Base-by-base conservation (phyloP, 495 filamentous ascomycete species). In the Xylaria intraflava region DNA sequence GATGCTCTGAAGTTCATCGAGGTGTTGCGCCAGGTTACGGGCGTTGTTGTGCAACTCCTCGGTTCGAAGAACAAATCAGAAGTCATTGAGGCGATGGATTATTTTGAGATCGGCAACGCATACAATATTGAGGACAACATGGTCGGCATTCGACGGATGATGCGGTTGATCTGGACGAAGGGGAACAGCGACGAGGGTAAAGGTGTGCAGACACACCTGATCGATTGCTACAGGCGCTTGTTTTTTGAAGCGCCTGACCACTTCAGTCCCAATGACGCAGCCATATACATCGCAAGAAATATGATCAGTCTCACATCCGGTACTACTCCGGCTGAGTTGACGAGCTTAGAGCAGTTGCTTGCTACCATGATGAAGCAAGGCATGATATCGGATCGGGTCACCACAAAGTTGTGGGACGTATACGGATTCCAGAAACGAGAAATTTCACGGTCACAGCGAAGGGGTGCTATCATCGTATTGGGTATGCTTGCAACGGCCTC, bases 251-350 rank as follows among this genome's bases (percentile, higher is more conserved):
- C 93, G 1, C 93, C 93, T 0, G 88, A 89, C 45, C 80, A 80
- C 29, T 96, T 95, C 70, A 87, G 73, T 20, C 77, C 82, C 7
- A 97, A 96, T 62, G 93, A 97, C 65, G 82, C 90, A 9, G 93
- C 93, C 22, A 97, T 93, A 68, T 97, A 91, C 62, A 88, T 99
- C 61, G 92, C 92, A 31, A 82, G 91, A 44, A 97, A 96, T 72
- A 97, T 99, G 94, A 96, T 97, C 68, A 95, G 88, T 72, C 73
- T 99, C 56, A 99, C 93, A 0, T 96, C 95, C 66, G 92, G 90
- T 14, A 88, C 90, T 4, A 95, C 90, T 0, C 87, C 90, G 3
- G 93, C 93, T 1, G 93, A 99, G 64, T 75, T 97, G 29, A 99
- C 93, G 2, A 96, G 89, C 33, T 76, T 99, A 17, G 93, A 97